Evolutionary conservation across 2,329 filamentous ascomycete species (phyloP), one percentile per base, ranked within the genome.

Genomic region (Didymella sp.): DNA sequence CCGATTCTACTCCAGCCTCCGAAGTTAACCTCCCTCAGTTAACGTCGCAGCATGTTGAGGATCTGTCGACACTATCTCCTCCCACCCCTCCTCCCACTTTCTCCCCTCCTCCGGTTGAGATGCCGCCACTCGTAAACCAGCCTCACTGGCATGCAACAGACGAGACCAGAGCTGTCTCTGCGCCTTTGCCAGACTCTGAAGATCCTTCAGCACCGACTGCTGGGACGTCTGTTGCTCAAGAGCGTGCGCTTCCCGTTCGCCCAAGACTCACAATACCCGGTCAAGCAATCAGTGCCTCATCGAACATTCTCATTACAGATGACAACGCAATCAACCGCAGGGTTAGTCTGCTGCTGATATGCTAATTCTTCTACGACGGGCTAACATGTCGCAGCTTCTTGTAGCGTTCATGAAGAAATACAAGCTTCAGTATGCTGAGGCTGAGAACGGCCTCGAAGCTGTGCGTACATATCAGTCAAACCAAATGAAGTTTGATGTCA

Each of bases 241-340:
- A 28, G 6, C 30, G 17, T 11, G 6, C 11, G 8, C 30, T 48
- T 17, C 54, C 48, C 2, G 22, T 44, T 11, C 48, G 43, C 9
- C 38, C 43, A 4, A 40, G 38, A 28, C 24, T 44, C 24, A 28
- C 43, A n/a, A 48, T 43, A 17, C 24, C 43, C 12, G 19, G 17
- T n/a, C 28, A 17, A 15, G n/a, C 22, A 27, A 11, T 2, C 4
- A 12, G 6, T n/a, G 15, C 7, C 8, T 19, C 38, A 4, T 58
- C 61, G 4, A 58, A 65, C 5, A 61, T 76, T 0, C 68, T 79
- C 0, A 70, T 78, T 1, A 72, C 75, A 0, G 77, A 79, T 43
- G 77, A 78, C 43, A 79, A 79, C 31, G 15, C 58, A 0, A 67
- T 79, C 33, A 79, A 79, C 19, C 62, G 76, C 2, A 73, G 66